Percentiles rank a stretch among this genome's conserved stretches.
Conservation (phyloP, 75 land plant species). For the Cryptomeria japonica region DNA sequence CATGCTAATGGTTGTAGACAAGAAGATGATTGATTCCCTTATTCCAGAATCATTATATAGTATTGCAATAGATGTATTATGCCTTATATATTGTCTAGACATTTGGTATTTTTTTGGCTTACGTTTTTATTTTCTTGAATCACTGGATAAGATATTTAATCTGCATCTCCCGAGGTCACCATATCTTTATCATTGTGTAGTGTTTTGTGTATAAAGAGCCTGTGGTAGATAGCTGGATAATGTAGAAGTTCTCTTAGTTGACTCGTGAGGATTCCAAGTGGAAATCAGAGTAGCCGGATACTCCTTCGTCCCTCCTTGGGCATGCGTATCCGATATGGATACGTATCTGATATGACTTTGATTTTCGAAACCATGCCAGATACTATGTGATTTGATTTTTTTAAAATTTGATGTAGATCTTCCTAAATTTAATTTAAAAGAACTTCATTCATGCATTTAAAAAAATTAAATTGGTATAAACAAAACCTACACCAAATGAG, state of each 20-base stretch:
- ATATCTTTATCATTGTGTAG: not conserved
- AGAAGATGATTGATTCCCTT: not conserved
- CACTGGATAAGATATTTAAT: not conserved
- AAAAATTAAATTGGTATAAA: too few species aligned
- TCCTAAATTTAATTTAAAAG: too few species aligned
- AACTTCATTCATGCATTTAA: too few species aligned
- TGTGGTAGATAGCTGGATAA: not conserved
- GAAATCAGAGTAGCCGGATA: too few species aligned
- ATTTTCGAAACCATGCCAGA: too few species aligned
- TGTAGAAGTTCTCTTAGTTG: not conserved
- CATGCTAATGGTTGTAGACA: not conserved
- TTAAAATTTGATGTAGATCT: too few species aligned
- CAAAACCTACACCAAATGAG: too few species aligned
- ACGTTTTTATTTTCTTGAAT: not conserved
- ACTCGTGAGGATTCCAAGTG: not conserved
- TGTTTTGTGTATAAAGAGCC: not conserved
- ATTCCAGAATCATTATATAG: not conserved
- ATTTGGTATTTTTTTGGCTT: not conserved
- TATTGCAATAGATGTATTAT: not conserved
- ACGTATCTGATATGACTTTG: too few species aligned
- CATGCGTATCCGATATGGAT: too few species aligned
- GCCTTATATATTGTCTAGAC: too few species aligned
- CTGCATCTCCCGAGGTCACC: not conserved
- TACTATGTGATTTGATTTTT: too few species aligned
- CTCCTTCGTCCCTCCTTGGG: too few species aligned